These are phyloP conservation scores for Pseudogymnoascus sp. DNA, from an alignment of 2,329 filamentous ascomycete species.

Conservation along the genomic window DNA sequence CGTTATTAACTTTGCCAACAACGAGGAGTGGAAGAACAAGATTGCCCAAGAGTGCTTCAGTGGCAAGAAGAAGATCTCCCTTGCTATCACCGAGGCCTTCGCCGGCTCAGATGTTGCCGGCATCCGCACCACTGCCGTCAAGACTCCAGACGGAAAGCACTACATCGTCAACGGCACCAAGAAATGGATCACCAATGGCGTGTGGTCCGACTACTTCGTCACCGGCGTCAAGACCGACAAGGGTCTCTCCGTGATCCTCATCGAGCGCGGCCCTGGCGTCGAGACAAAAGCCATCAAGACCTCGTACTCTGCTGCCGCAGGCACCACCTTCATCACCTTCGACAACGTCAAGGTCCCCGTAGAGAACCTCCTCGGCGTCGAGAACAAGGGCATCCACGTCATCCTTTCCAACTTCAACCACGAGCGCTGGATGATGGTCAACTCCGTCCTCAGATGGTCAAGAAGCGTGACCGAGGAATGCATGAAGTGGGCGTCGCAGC, in stretches of 20 bases:
- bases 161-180: slow-evolving; percentile 67
- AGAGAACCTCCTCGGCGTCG: slow-evolving; percentile 67
- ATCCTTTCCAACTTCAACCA: slow-evolving; percentile 82
- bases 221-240: slow-evolving; percentile 72
- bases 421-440: slow-evolving; percentile 70
- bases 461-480: slow-evolving; percentile 72
- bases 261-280: slow-evolving; percentile 64
- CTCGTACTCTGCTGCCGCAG: slow-evolving; percentile 69
- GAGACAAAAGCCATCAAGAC: slow-evolving; percentile 75
- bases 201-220: slow-evolving; percentile 77
- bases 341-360: slow-evolving; percentile 81
- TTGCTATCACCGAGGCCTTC: slow-evolving; percentile 84
- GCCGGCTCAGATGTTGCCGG: slow-evolving; percentile 76
- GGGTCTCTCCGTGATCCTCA: slow-evolving; percentile 68
- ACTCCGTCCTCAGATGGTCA: slow-evolving; percentile 54
- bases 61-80: slow-evolving; percentile 79
- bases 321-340: slow-evolving; percentile 71
- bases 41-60: slow-evolving; percentile 65
- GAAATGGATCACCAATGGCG: slow-evolving; percentile 82
- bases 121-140: slow-evolving; percentile 67
- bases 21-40: slow-evolving; percentile 55
- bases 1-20: slow-evolving; percentile 67
- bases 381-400: slow-evolving; percentile 79
- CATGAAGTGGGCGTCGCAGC: slow-evolving; percentile 82
- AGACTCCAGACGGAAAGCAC: slow-evolving; percentile 65